Base-by-base conservation (phyloP, 768 basidiomycete genomes). In the Cystofilobasidium bisporidii region DNA sequence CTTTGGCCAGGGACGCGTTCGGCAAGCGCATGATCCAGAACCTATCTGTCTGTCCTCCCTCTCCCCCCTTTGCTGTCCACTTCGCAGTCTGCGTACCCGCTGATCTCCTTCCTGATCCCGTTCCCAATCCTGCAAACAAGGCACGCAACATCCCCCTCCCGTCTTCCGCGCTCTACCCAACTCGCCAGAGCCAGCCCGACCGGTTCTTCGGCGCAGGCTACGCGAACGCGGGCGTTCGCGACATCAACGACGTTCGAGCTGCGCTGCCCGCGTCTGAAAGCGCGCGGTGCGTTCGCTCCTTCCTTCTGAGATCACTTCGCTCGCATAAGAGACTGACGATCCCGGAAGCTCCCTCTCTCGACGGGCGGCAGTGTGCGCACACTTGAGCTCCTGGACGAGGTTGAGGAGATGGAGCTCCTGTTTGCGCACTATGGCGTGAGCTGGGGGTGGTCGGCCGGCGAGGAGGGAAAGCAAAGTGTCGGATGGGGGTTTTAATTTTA, bases 11-110 rank as follows among this genome's bases (percentile, higher is more conserved):
- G 24, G 94, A 97, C 74, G 73, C 84, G 0, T 98, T 98, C 77
- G 96, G 94, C n/a, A 81, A 82, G 36, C 88, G 98, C 26, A 97
- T 99, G 92, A 78, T 86, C 65, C 83, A 83, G 56, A 98, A 98
- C 76, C 80, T 97, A 59, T 84, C 82, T 80, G 92, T 89, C 71
- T 67, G 79, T 71, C 32, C 67, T 30, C 30, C 8, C 32, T 8
- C 15, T 30, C 28, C 11, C 45, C n/a, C n/a, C n/a, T 41, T 41
- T 41, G 17, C 10, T 9, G 10, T 41, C 17, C 10, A 17, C 40
- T 41, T 41, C 40, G 40, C 17, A 17, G 40, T 17, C 40, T 41
- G 12, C 40, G 64, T n/a, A 60, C 36, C 65, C 38, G 32, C 12
- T 40, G 18, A 17, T 40, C 38, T 40, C 48, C 47, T 58, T 38